Percentiles rank a stretch among this genome's conserved stretches.
These are phyloP conservation scores for Trichoderma polysporum DNA, from an alignment of 2,329 filamentous ascomycete genomes.

Conservation along the genomic window DNA sequence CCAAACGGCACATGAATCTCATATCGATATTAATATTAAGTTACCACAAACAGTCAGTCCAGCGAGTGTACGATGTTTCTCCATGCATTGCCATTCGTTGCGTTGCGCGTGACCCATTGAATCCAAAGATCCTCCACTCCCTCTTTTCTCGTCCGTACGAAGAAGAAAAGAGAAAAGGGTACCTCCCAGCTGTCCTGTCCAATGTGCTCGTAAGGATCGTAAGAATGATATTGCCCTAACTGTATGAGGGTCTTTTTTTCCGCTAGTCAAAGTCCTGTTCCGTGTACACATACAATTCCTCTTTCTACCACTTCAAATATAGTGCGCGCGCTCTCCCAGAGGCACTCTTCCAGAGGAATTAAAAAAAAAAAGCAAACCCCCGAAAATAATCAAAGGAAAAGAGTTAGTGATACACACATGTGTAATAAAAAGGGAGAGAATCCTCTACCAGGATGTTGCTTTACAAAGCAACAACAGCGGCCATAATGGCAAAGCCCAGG, in stretches of 20 bases:
- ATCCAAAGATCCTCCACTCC: slow-evolving; percentile 23
- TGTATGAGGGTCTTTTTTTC: slow-evolving; percentile 17
- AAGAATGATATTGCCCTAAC: slow-evolving; percentile 46
- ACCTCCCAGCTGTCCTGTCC: slow-evolving; percentile 28
- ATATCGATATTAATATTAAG: slow-evolving; percentile 21
- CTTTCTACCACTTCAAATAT: slow-evolving; percentile 5
- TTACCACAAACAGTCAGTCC: slow-evolving; percentile 12
- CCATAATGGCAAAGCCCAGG: slow-evolving; percentile 47
- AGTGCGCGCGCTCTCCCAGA: slow-evolving; percentile 4
- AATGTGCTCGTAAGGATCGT: slow-evolving; percentile 55
- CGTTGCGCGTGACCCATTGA: slow-evolving; percentile 7
- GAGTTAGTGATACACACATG: neutral
- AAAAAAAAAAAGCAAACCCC: neutral
- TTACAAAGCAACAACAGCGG: slow-evolving; percentile 49
- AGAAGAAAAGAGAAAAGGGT: neutral
- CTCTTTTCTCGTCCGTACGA: neutral
- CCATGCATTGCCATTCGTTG: slow-evolving; percentile 1
- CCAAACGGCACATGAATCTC: slow-evolving; percentile 10
- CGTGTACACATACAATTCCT: slow-evolving; percentile 23
- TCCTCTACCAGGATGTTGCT: slow-evolving; percentile 13
- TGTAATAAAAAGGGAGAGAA: neutral
- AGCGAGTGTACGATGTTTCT: slow-evolving; percentile 1
- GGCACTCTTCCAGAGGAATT: too few species aligned
- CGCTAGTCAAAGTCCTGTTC: slow-evolving; percentile 22
- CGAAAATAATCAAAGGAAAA: neutral